Conservation (phyloP, 2,329 filamentous ascomycete genomes). For the Alternaria triticina region DNA sequence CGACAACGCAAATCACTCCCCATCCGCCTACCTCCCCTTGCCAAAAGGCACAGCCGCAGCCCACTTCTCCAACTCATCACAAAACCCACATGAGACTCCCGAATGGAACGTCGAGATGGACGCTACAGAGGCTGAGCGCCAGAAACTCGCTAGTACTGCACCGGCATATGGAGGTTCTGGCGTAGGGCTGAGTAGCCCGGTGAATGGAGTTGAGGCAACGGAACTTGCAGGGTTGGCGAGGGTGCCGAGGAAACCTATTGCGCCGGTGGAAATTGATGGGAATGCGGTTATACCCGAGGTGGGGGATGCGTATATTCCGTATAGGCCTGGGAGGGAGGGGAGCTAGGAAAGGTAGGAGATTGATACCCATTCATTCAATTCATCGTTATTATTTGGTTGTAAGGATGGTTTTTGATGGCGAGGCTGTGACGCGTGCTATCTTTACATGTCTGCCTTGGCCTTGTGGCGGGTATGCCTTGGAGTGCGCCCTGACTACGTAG, state of each 20-base stretch:
- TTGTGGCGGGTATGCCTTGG: too few relatives aligned
- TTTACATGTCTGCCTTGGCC: too few relatives aligned
- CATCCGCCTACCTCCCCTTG: neutral
- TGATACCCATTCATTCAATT: too few relatives aligned
- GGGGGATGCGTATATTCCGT: constrained; percentile 19
- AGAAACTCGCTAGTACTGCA: constrained; percentile 1
- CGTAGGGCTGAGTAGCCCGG: neutral
- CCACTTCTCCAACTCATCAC: neutral
- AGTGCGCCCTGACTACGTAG: too few relatives aligned
- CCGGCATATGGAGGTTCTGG: neutral
- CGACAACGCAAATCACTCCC: neutral
- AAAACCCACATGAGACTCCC: constrained; percentile 15
- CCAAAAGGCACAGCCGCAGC: neutral
- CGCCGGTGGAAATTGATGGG: constrained; percentile 27
- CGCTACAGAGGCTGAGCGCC: constrained; percentile 20
- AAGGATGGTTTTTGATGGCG: too few relatives aligned
- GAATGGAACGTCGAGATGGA: constrained; percentile 35
- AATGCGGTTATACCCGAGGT: constrained; percentile 15
- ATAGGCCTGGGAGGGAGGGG: constrained; percentile 6
- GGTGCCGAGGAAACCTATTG: constrained; percentile 23
- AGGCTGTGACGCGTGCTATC: too few relatives aligned
- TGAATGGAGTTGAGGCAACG: neutral
- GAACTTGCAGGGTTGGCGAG: constrained; percentile 24
- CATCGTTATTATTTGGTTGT: too few relatives aligned
- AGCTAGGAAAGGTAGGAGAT: neutral